Evolutionary conservation across 805 yeast genomes (phyloP), one percentile per base, ranked within the genome.

Genomic region (Grigorovia jiainica): DNA sequence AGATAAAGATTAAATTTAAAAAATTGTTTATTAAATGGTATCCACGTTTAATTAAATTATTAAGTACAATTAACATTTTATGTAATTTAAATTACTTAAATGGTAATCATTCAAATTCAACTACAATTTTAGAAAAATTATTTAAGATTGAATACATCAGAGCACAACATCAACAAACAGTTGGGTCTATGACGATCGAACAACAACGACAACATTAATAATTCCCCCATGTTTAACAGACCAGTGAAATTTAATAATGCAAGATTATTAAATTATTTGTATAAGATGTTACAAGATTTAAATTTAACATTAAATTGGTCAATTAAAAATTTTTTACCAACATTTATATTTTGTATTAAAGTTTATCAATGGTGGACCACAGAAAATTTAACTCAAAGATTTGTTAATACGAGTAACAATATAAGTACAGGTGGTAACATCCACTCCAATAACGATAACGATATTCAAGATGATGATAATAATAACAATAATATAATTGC

Each of bases 351-450:
- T 56, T 54, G 79, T 19, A 68, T 89, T 46, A 86, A 87, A 62
- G 85, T 89, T 51, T 68, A 87, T 29, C 97, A 89, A 60, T 89
- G 97, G 96, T 89, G 95, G 94, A 77, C 78, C 46, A 74, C 83
- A 20, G 78, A 87, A 13, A 86, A 82, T 45, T 74, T 86, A 54
- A 77, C 85, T 3, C 61, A 27, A 27, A 27, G 31, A 27, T 27
- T 27, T 3, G 11, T 27, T 7, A 27, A 27, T 13, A 27, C 7
- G 5, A 25, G n/a, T 13, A 27, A 27, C 15, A 13, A 10, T 27
- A 27, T 6, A 13, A 13, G 31, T 25, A 25, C 30, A 8, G 11
- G 30, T 8, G 11, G 11, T 3, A n/a, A n/a, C n/a, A n/a, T n/a
- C n/a, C n/a, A n/a, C n/a, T 27, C 31, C 8, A 6, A 6, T 8